A percentile compares a stretch with the other conserved stretches of the same genome.
Conservation (phyloP, 2,329 filamentous ascomycete species). For the Colletotrichum tropicicola region DNA sequence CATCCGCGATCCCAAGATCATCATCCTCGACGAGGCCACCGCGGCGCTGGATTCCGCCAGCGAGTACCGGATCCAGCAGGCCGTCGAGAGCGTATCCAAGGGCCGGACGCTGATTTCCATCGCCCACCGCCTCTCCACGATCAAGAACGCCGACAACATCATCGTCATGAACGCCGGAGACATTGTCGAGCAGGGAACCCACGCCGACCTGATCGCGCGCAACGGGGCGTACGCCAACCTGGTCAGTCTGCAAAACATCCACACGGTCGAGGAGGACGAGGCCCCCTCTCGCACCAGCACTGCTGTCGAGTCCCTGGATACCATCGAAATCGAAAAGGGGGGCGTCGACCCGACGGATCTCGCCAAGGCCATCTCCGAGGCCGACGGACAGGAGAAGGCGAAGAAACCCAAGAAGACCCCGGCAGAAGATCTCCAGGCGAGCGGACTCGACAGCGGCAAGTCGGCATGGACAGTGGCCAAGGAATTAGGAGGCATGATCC, state of each 20-base stretch:
- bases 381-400: conserved; percentile 50
- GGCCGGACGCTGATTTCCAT: conserved; percentile 72
- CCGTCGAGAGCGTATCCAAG: conserved; percentile 51
- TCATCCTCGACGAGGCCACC: conserved; percentile 75
- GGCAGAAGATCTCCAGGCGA: conserved; percentile 41
- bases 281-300: conserved; percentile 41
- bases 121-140: conserved; percentile 68
- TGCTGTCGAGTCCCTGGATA: conserved; percentile 50
- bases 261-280: conserved; percentile 40
- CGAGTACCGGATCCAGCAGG: conserved; percentile 58
- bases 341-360: conserved; percentile 30
- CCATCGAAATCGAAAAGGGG: conserved; percentile 41
- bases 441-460: conserved; percentile 49
- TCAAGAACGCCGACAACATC: no score
- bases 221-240: conserved; percentile 63
- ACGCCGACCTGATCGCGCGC: conserved; percentile 62
- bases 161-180: conserved; percentile 65
- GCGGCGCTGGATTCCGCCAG: conserved; percentile 55
- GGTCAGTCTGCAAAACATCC: conserved; percentile 53
- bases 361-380: conserved; percentile 6
- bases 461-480: conserved; percentile 49
- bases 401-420: conserved; percentile 41
- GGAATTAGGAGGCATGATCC: conserved; percentile 45
- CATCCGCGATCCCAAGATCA: conserved; percentile 65
- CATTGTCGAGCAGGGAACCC: conserved; percentile 69